phyloP scores from a whole-genome alignment of 441 rosid genomes.

The Flueggea neowawraea region DNA sequence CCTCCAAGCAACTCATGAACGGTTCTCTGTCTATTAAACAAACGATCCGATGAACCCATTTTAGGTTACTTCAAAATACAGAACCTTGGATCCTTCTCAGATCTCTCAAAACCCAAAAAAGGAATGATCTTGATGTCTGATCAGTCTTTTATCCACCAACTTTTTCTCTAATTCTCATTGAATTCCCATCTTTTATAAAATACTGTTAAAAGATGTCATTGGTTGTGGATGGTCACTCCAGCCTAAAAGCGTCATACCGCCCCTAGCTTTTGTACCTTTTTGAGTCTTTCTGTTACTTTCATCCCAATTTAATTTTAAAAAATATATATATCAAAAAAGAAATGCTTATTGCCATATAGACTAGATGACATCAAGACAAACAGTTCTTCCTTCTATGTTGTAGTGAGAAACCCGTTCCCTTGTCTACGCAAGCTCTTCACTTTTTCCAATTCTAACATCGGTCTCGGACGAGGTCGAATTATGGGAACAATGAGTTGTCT shows the following conservation, averaged over 20 bases:
- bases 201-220: not conserved
- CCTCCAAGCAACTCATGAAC: conserved; percentile 84
- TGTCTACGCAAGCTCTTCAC: too few relatives aligned
- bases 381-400: too few relatives aligned
- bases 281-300: not conserved
- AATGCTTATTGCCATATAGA: not conserved
- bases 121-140: not conserved
- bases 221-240: conserved; percentile 27
- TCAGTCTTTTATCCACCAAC: not conserved
- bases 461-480: too few relatives aligned
- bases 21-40: conserved; percentile 65
- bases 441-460: too few relatives aligned
- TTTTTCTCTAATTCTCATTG: not conserved
- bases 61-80: not conserved
- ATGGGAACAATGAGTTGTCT: too few relatives aligned
- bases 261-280: conserved; percentile 16
- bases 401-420: too few relatives aligned
- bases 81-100: conserved; percentile 11
- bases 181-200: not conserved
- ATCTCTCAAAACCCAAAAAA: conserved; percentile 7
- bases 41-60: conserved; percentile 39
- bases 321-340: not conserved
- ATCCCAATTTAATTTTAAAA: not conserved
- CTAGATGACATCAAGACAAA: too few relatives aligned
- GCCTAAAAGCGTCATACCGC: conserved; percentile 60